phyloP scores from a whole-genome alignment of 768 basidiomycete species.

The Pholiota microspora region DNA sequence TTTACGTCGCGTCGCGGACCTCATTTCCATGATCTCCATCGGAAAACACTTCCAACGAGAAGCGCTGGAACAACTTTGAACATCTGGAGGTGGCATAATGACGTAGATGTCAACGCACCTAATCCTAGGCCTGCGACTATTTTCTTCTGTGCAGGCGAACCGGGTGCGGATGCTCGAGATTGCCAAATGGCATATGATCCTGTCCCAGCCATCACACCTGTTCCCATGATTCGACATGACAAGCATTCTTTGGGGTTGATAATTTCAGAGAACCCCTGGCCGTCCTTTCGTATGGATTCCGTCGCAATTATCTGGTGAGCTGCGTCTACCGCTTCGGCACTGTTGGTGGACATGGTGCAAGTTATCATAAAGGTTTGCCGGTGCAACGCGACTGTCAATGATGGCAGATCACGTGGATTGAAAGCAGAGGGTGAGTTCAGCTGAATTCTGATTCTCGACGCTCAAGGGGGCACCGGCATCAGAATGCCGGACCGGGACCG shows the following conservation, averaged over 20 bases:
- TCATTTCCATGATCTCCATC: conserved; percentile 31
- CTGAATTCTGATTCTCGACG: no score
- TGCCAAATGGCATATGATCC: conserved; percentile 69
- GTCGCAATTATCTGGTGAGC: not conserved
- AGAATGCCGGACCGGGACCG: no score
- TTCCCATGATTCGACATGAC: conserved; percentile 69
- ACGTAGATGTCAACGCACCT: conserved; percentile 37
- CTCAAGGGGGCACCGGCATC: no score
- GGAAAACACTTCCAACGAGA: conserved; percentile 35
- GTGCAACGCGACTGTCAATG: no score
- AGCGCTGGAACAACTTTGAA: conserved; percentile 23
- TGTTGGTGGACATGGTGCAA: not conserved
- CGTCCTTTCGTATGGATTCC: not conserved
- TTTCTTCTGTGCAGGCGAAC: conserved; percentile 57
- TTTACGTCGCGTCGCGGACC: no score
- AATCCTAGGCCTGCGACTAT: conserved; percentile 62
- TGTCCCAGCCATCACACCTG: conserved; percentile 57
- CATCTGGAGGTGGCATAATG: not conserved
- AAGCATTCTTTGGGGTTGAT: conserved; percentile 43
- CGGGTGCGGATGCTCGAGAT: conserved; percentile 61
- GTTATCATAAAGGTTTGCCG: not conserved
- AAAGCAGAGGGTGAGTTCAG: no score
- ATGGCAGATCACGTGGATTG: no score
- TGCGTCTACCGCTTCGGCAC: not conserved
- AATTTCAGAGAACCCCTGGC: not conserved